These are phyloP conservation scores for Lentinus brumalis DNA, from an alignment of 768 basidiomycete species.

Conservation along the genomic window DNA sequence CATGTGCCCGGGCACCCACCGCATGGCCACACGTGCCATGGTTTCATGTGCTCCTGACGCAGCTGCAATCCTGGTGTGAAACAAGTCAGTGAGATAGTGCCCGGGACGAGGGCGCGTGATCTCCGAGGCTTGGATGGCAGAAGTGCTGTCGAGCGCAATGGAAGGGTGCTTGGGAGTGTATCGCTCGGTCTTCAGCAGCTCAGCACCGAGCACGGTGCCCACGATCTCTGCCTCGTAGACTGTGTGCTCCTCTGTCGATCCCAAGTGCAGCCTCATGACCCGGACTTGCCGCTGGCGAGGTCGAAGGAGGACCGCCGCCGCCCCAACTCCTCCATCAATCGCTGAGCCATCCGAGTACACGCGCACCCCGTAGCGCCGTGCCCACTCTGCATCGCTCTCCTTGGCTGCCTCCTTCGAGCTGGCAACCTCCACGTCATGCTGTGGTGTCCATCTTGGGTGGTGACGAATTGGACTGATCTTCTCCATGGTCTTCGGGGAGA, in stretches of 20 bases:
- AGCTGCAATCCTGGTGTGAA: not conserved
- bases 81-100: constrained; percentile 12
- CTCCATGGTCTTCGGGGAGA: constrained; percentile 16
- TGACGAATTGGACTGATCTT: constrained; percentile 16
- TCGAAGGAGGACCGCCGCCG: constrained; percentile 28
- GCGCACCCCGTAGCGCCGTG: not conserved
- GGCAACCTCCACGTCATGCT: not conserved
- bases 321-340: not conserved
- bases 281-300: not conserved
- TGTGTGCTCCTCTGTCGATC: constrained; percentile 23
- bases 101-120: not conserved
- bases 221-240: constrained; percentile 33
- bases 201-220: constrained; percentile 29
- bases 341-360: not conserved
- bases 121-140: not conserved
- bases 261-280: constrained; percentile 22
- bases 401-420: constrained; percentile 7
- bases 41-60: not conserved
- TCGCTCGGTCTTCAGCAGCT: constrained; percentile 19
- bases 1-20: constrained; percentile 27
- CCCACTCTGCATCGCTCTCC: not conserved
- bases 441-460: constrained; percentile 10
- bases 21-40: not conserved
- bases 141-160: not conserved
- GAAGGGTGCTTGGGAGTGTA: not conserved